A percentile compares a stretch with the other conserved stretches of the same genome.
Evolutionary conservation across 371 early-diverging fungal genomes (phyloP).

Genomic region (Syncephalastrum contaminatum): DNA sequence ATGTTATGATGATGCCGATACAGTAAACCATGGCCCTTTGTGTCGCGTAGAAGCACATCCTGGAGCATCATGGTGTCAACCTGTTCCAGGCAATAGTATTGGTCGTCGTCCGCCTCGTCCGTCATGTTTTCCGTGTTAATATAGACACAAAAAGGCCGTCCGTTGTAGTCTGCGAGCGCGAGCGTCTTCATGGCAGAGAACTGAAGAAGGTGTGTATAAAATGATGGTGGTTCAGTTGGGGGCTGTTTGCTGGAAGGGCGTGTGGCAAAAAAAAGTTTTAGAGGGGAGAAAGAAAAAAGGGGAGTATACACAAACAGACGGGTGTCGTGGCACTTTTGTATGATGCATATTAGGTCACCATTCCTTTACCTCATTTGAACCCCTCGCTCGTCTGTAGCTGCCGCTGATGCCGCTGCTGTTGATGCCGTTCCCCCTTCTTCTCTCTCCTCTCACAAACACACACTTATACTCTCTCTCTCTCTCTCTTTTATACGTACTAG

Average conservation of each 20-base stretch:
- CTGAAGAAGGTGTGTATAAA: not conserved
- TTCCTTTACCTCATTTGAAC: conserved; percentile 5
- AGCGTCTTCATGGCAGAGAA: too few species aligned
- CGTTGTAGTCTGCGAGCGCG: too few species aligned
- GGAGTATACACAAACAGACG: conserved; percentile 13
- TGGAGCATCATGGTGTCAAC: conserved; percentile 10
- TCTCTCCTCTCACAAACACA: not conserved
- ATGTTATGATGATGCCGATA: conserved; percentile 7
- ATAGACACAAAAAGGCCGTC: not conserved
- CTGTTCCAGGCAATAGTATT: conserved; percentile 25
- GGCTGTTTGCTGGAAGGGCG: not conserved
- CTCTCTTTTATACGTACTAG: not conserved
- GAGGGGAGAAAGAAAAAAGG: conserved; percentile 4
- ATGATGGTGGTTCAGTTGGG: not conserved
- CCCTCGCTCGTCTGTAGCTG: not conserved
- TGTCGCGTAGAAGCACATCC: not conserved
- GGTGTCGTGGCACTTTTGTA: conserved; percentile 5
- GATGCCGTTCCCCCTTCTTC: not conserved
- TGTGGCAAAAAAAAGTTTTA: conserved; percentile 7
- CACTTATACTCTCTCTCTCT: not conserved
- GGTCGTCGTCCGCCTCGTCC: conserved; percentile 1
- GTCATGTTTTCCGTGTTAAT: not conserved
- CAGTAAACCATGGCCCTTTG: conserved; percentile 3
- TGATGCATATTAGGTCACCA: conserved; percentile 12
- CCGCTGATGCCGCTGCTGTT: too few species aligned